These are phyloP conservation scores for Wickerhamiella domercqiae DNA, from an alignment of 805 yeast genomes.

Conservation along the genomic window DNA sequence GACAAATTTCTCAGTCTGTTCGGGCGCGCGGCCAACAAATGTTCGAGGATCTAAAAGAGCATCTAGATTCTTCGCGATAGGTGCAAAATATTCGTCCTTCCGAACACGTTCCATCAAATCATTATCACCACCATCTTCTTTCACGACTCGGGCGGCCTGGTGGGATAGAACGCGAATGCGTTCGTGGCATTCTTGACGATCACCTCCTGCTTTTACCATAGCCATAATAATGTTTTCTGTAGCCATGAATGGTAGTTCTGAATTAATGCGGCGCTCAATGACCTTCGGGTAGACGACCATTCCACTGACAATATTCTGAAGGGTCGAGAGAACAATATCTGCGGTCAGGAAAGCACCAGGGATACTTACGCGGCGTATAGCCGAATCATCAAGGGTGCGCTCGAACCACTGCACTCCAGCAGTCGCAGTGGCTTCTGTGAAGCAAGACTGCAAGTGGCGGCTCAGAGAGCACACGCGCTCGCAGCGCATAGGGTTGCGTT, in stretches of 20 bases:
- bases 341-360: constrained; percentile 96
- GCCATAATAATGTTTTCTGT: constrained; percentile 99
- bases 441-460: constrained; percentile 83
- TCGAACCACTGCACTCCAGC: constrained; percentile 99
- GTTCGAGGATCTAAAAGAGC: constrained; percentile 76
- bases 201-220: constrained; percentile 95
- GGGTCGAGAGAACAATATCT: constrained; percentile 77
- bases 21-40: constrained; percentile 96
- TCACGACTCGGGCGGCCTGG: constrained; percentile 93
- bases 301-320: constrained; percentile 85
- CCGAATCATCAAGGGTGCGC: constrained; percentile 95
- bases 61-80: constrained; percentile 77
- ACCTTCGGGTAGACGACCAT: constrained; percentile 97
- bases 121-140: constrained; percentile 96
- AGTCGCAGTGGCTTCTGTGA: constrained; percentile 88
- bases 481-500: constrained; percentile 98
- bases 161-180: constrained; percentile 92
- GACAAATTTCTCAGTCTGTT: constrained; percentile 90
- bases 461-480: constrained; percentile 98
- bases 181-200: constrained; percentile 97
- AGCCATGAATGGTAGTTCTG: constrained; percentile 98
- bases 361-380: constrained; percentile 89
- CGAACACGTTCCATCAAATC: constrained; percentile 83
- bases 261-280: constrained; percentile 83
- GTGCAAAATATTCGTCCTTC: constrained; percentile 66